Percentiles rank a stretch among this genome's conserved stretches.
Evolutionary conservation across 345 rosid genomes (phyloP).

Genomic region (Acer campestre): DNA sequence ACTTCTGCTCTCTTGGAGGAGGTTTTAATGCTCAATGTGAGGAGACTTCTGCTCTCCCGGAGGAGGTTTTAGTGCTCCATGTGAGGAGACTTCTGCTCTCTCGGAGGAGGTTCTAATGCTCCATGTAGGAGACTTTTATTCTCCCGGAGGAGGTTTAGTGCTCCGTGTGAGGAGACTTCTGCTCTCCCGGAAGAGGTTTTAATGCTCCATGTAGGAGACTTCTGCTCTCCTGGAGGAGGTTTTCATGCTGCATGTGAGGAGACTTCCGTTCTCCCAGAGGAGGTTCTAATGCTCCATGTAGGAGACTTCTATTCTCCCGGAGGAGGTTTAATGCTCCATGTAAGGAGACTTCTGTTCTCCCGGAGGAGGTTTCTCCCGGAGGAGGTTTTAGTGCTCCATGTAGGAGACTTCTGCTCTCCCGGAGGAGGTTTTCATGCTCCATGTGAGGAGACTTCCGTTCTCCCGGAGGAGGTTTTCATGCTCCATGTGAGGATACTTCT

Average conservation of each 20-base stretch:
- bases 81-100: too few relatives aligned
- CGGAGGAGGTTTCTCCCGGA: rapidly evolving
- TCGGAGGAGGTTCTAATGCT: rapidly evolving
- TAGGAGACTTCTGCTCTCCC: too few relatives aligned
- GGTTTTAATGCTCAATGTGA: too few relatives aligned
- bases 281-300: too few relatives aligned
- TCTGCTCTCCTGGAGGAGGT: rapidly evolving
- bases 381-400: too few relatives aligned
- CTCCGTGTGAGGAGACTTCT: too few relatives aligned
- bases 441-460: too few relatives aligned
- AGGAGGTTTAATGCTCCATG: too few relatives aligned
- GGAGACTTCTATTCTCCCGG: rapidly evolving
- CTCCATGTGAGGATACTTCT: rapidly evolving
- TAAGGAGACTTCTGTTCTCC: rapidly evolving
- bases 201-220: rapidly evolving
- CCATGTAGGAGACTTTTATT: rapidly evolving
- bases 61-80: rapidly evolving
- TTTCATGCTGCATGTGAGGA: rapidly evolving
- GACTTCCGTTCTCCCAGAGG: rapidly evolving
- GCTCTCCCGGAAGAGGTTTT: too few relatives aligned
- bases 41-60: too few relatives aligned
- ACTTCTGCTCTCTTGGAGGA: too few relatives aligned
- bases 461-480: rapidly evolving
- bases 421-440: rapidly evolving
- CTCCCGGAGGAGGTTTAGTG: too few relatives aligned